Evolutionary conservation across 768 basidiomycete genomes (phyloP).

Genomic region (Suillus occidentalis): DNA sequence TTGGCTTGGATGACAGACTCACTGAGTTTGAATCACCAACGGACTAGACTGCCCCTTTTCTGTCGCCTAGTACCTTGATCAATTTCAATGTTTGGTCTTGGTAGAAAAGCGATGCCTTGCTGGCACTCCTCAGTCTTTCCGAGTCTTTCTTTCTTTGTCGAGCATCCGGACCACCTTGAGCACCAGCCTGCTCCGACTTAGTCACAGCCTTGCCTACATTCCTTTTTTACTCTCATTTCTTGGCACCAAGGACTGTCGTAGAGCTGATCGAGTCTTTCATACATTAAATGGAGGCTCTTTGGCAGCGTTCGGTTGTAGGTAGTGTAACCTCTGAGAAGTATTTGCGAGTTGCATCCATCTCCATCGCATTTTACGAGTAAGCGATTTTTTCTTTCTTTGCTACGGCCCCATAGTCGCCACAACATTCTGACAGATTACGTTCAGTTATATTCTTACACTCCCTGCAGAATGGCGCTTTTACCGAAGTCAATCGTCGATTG

Average conservation of each 20-base stretch:
- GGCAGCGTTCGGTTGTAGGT: background rate
- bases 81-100: background rate
- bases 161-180: background rate
- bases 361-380: constrained; percentile 40
- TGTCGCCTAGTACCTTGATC: background rate
- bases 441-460: no score
- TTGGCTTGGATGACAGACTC: background rate
- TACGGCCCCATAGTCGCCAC: background rate
- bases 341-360: constrained; percentile 36
- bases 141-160: background rate
- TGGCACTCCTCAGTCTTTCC: background rate
- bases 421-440: no score
- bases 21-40: background rate
- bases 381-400: constrained; percentile 11
- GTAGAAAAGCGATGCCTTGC: background rate
- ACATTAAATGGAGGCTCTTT: background rate
- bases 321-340: constrained; percentile 25
- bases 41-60: background rate
- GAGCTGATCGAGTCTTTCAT: background rate
- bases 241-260: background rate
- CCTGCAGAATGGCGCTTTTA: no score
- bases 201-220: background rate
- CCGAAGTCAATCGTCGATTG: no score
- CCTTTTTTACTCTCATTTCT: background rate
- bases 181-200: background rate